Base-by-base conservation (phyloP, 306 rosid species). In the Cucurbita moschata region DNA sequence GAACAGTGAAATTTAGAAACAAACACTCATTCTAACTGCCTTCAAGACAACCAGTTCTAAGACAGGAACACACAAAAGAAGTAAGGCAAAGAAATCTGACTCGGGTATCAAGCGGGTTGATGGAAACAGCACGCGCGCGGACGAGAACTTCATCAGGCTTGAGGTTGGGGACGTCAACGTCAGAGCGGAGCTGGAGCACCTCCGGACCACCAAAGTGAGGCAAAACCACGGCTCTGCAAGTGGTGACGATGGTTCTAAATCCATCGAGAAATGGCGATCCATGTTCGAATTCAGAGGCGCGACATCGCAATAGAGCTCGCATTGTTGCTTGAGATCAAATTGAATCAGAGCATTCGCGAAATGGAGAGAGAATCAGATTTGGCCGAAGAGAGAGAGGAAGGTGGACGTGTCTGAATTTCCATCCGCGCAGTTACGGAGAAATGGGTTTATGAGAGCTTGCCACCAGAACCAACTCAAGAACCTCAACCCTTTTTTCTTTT, bases 121-220 rank as follows among this genome's bases (percentile, higher is more conserved):
- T 44, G 74, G 97, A 84, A 78, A 87, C 96, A 43, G 98, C 98
- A 52, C 85, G 89, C 75, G 98, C 40, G 37, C 82, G 81, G 56
- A 81, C 81, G 40, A 81, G 88, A 77, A 85, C 82, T 51, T 92
- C 74, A 70, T 80, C 78, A 40, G 89, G 86, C 64, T 86, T 86
- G 78, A 92, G 90, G 47, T 71, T 81, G 42, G 97, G 97, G 11
- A 92, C 83, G 2, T 46, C 52, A 10, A 89, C 90, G 11, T 86
- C 21, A 62, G 81, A 26, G 1, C 77, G 88, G 68, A 89, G 82
- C 63, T 89, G 80, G 50, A 89, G 89, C 11, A 82, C 83, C 69
- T 92, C 88, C 5, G 97, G 89, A 4, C 95, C 92, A 1, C 97
- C 97, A 81, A 92, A 92, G 43, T 82, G 83, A 21, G 92, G 94